phyloP scores from a whole-genome alignment of 1,284 basidiomycete genomes.

The Irpex sp. region DNA sequence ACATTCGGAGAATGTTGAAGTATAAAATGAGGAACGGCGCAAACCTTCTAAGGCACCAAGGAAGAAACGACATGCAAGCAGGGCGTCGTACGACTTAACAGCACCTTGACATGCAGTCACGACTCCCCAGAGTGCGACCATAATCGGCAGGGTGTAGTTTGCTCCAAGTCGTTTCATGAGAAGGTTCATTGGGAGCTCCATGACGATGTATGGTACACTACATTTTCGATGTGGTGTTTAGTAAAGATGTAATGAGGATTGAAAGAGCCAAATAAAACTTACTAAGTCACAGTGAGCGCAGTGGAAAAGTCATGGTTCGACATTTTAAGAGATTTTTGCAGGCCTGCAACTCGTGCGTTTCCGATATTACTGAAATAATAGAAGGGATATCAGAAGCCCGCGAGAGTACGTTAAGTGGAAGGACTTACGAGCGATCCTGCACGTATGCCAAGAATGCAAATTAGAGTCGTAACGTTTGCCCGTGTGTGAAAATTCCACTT shows the following conservation, averaged over 20 bases:
- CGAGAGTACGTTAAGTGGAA: background rate
- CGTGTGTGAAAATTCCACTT: background rate
- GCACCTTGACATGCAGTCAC: slow-evolving; percentile 18
- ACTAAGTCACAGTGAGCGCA: background rate
- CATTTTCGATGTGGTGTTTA: background rate
- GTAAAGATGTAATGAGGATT: background rate
- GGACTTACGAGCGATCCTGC: background rate
- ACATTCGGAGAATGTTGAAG: background rate
- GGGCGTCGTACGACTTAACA: slow-evolving; percentile 20
- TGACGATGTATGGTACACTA: background rate
- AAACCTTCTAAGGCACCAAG: slow-evolving; percentile 24
- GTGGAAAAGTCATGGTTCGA: background rate
- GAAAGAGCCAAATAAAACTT: background rate
- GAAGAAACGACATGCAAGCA: slow-evolving; percentile 26
- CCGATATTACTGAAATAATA: background rate
- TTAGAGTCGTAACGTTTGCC: background rate
- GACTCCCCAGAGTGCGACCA: slow-evolving; percentile 23
- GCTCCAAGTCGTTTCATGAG: slow-evolving; percentile 10
- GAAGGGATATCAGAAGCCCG: background rate
- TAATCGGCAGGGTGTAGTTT: slow-evolving; percentile 10
- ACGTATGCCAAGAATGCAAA: background rate
- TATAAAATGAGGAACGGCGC: background rate
- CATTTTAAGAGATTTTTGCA: background rate
- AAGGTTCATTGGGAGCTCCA: slow-evolving; percentile 1
- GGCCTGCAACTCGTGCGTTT: background rate